phyloP scores from a whole-genome alignment of 768 basidiomycete genomes.

The Hericium erinaceus region DNA sequence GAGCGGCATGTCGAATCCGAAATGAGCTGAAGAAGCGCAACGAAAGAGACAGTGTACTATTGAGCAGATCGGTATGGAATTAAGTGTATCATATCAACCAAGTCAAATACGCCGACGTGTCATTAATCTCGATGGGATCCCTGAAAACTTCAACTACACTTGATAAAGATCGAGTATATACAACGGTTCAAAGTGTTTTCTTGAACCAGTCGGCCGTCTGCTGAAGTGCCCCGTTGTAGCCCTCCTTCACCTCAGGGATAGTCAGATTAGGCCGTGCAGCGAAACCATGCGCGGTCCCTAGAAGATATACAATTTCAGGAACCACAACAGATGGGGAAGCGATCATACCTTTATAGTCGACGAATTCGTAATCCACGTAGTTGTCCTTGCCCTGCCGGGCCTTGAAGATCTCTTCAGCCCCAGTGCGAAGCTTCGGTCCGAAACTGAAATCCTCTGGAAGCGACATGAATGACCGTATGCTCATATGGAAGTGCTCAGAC shows the following conservation, averaged over 20 bases:
- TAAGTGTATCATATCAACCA: background rate
- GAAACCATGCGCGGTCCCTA: conserved; percentile 41
- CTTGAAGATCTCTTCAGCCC: conserved; percentile 23
- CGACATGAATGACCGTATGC: background rate
- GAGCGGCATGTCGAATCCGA: too few relatives aligned
- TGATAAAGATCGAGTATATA: background rate
- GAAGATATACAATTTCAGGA: conserved; percentile 1
- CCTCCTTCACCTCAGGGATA: conserved; percentile 33
- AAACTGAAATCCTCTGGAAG: conserved; percentile 27
- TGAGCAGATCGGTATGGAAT: background rate
- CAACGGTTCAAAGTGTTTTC: conserved; percentile 24
- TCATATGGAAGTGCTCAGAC: background rate
- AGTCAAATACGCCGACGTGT: background rate
- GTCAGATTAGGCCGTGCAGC: conserved; percentile 36
- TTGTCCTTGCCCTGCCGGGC: conserved; percentile 20
- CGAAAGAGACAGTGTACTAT: background rate
- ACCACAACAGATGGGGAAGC: background rate
- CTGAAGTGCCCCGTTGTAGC: conserved; percentile 34
- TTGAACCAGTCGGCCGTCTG: conserved; percentile 34
- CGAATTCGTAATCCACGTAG: conserved; percentile 27
- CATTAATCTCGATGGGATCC: background rate
- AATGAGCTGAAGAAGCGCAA: background rate
- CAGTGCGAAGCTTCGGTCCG: conserved; percentile 16
- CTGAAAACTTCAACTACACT: background rate
- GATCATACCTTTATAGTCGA: conserved; percentile 25